phyloP scores from a whole-genome alignment of 306 rosid genomes.

The Malus orientalis region DNA sequence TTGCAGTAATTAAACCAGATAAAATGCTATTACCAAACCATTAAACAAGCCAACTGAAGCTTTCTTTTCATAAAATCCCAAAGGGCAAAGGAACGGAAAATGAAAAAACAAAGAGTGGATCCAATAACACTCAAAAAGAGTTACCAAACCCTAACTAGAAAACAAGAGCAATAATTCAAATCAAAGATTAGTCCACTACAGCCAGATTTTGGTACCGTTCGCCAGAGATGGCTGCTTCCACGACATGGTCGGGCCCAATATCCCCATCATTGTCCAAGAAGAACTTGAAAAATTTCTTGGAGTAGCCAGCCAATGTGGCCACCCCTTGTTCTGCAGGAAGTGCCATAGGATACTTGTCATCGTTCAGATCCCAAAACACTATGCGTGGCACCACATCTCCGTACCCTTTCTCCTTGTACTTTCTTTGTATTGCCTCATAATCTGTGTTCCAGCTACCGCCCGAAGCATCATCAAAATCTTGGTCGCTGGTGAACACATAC shows the following conservation, averaged over 20 bases:
- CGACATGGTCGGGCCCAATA: neutral
- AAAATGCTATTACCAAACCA: no score
- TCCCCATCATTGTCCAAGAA: neutral
- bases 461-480: constrained; percentile 56
- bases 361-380: constrained; percentile 56
- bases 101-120: no score
- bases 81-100: no score
- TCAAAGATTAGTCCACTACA: no score
- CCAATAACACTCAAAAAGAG: no score
- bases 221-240: neutral
- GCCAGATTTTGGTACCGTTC: neutral
- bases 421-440: constrained; percentile 42
- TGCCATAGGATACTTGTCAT: constrained; percentile 7
- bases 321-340: neutral
- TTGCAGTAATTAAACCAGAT: no score
- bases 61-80: no score
- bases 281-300: neutral
- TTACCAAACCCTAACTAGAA: no score
- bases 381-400: constrained; percentile 44
- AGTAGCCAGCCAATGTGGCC: neutral
- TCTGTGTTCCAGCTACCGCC: constrained; percentile 45
- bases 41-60: no score
- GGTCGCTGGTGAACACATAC: constrained; percentile 52
- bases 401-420: constrained; percentile 39
- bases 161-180: no score